A percentile compares a stretch with the other conserved stretches of the same genome.
Evolutionary conservation across 306 rosid species (phyloP).

Genomic region (Quercus rubra): DNA sequence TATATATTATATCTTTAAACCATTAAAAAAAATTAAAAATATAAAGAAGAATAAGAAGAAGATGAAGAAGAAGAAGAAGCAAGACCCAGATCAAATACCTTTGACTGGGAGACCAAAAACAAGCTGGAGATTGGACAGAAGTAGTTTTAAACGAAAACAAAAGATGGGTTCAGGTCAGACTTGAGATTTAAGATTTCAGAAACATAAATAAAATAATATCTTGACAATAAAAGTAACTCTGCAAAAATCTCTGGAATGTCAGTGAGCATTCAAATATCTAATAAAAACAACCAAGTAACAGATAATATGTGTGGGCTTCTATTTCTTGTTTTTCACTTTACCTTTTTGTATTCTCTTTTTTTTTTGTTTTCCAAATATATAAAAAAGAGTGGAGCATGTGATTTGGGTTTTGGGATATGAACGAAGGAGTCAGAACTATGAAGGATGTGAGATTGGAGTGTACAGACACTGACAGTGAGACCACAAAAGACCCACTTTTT

Average conservation of each 20-base stretch:
- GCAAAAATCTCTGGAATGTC: constrained; percentile 45
- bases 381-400: constrained; percentile 45
- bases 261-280: constrained; percentile 20
- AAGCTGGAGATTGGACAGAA: constrained; percentile 20
- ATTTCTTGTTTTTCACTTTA: constrained; percentile 41
- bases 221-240: constrained; percentile 20
- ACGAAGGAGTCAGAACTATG: too few species aligned
- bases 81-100: constrained; percentile 48
- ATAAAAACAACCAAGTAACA: constrained; percentile 15
- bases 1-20: not conserved
- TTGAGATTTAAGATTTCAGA: constrained; percentile 28
- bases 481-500: constrained; percentile 38
- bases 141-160: constrained; percentile 28
- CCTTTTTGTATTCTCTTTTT: constrained; percentile 2
- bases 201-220: constrained; percentile 15
- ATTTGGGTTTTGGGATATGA: not conserved
- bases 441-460: constrained; percentile 46
- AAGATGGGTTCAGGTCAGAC: constrained; percentile 20
- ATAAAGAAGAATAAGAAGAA: not conserved
- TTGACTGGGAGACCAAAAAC: constrained; percentile 39
- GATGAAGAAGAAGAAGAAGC: not conserved
- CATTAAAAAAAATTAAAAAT: not conserved
- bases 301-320: constrained; percentile 28
- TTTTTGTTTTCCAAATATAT: constrained; percentile 6
- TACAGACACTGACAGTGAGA: constrained; percentile 13